Base-by-base conservation (phyloP, 2,329 filamentous ascomycete species). In the Apiospora hydei region DNA sequence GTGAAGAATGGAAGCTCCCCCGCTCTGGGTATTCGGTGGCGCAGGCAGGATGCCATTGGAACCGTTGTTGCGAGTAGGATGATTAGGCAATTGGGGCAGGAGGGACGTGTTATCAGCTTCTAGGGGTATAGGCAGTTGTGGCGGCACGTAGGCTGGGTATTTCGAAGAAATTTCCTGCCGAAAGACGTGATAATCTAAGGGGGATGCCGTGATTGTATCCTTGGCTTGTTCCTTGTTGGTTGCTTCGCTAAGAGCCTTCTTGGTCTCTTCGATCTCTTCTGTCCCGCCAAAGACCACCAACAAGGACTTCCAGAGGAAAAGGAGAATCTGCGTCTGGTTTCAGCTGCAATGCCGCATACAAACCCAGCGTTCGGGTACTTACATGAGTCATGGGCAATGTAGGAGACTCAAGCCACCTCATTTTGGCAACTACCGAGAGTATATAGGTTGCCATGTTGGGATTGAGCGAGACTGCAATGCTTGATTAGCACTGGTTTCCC, bases 91-190 rank as follows among this genome's bases (percentile, higher is more conserved):
- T 41, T 94, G 94, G 0, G 96, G 96, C 11, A 99, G 86, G 53
- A 98, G 93, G 1, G 95, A 97, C 74, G 94, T 96, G 79, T 96
- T 95, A 70, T 98, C 95, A 26, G 94, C 89, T 80, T 98, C 96
- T 18, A 98, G 87, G 1, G 95, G 94, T 73, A 98, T 91, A 7
- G 93, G 83, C 1, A 94, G 92, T 70, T 91, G 92, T 2, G 96
- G 96, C 2, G 96, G 95, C 72, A 97, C 93, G 81, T 99, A 99
- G 3, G 96, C 94, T 14, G 96, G 96, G 80, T 99, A 99, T 83
- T 99, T 99, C 2, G 96, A 98, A 21, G 93, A 97, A 72, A 99
- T 96, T 81, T 99, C 96, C 81, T 98, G 96, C 47, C 96, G 92
- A 80, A 99, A 99, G 30, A 95, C 88, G 80, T 99, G 96, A 79